phyloP scores from a whole-genome alignment of 768 basidiomycete species.

The Tulasnella calospora region DNA sequence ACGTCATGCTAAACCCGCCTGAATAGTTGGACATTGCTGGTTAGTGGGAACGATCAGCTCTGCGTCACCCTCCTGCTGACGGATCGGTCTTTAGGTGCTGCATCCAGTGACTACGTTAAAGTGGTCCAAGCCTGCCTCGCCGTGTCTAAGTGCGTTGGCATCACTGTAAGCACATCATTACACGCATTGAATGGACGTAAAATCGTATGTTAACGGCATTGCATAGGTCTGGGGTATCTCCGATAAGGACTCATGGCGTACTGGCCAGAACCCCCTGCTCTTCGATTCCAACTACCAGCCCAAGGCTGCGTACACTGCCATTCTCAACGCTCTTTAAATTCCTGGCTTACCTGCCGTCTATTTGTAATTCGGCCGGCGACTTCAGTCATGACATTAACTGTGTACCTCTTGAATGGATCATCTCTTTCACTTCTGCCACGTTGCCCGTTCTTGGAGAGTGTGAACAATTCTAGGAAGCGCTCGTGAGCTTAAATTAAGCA shows the following conservation, averaged over 20 bases:
- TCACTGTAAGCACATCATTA: background rate
- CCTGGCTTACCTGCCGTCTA: too few relatives aligned
- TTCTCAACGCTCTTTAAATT: background rate
- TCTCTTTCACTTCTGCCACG: too few relatives aligned
- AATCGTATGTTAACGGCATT: background rate
- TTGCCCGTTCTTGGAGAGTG: too few relatives aligned
- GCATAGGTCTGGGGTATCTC: constrained; percentile 10
- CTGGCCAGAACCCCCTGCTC: background rate
- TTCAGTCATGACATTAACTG: too few relatives aligned
- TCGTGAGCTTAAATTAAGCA: too few relatives aligned
- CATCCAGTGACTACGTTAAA: background rate
- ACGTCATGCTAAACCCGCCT: background rate
- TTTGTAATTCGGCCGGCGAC: too few relatives aligned
- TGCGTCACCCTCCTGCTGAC: background rate
- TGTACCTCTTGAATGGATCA: too few relatives aligned
- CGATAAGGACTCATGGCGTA: constrained; percentile 14
- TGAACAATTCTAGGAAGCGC: too few relatives aligned
- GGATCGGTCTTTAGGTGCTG: background rate
- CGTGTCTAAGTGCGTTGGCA: background rate
- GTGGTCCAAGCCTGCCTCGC: constrained; percentile 11
- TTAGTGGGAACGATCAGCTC: background rate
- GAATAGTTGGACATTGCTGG: background rate
- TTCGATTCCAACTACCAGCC: constrained; percentile 16
- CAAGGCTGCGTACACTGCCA: constrained; percentile 7
- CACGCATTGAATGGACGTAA: background rate